Conservation (phyloP, 2,329 filamentous ascomycete genomes). For the Fusarium sp. region DNA sequence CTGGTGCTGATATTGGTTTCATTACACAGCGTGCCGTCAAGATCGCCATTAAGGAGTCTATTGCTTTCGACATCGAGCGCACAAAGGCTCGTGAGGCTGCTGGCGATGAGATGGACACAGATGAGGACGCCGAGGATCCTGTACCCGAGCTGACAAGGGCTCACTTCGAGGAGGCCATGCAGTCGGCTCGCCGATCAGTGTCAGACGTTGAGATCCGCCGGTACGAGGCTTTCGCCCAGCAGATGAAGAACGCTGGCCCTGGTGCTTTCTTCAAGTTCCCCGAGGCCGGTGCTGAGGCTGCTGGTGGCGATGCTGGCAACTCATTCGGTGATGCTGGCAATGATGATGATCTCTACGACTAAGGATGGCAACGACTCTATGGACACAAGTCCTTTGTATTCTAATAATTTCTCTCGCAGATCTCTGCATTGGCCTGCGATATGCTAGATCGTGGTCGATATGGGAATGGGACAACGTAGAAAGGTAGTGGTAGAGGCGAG, state of each 20-base stretch:
- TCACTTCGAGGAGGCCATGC: constrained; percentile 99
- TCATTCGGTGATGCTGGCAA: constrained; percentile 88
- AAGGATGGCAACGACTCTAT: constrained; percentile 56
- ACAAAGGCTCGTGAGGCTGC: constrained; percentile 89
- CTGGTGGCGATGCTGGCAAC: constrained; percentile 68
- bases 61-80: constrained; percentile 88
- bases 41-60: constrained; percentile 98
- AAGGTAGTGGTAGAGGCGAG: constrained; percentile 50
- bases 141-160: constrained; percentile 95
- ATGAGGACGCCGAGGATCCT: constrained; percentile 86
- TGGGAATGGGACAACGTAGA: constrained; percentile 56
- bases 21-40: constrained; percentile 99
- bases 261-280: constrained; percentile 99
- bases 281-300: constrained; percentile 74
- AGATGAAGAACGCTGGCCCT: constrained; percentile 97
- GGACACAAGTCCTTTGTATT: constrained; percentile 59
- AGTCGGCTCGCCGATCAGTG: constrained; percentile 91
- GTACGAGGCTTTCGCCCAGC: constrained; percentile 98
- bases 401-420: constrained; percentile 58
- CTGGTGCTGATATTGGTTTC: constrained; percentile 98
- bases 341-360: constrained; percentile 98
- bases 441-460: constrained; percentile 42
- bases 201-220: constrained; percentile 97
- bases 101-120: constrained; percentile 79
- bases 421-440: constrained; percentile 50